Base-by-base conservation (phyloP, 2,329 filamentous ascomycete species). In the Microcera coccophila region DNA sequence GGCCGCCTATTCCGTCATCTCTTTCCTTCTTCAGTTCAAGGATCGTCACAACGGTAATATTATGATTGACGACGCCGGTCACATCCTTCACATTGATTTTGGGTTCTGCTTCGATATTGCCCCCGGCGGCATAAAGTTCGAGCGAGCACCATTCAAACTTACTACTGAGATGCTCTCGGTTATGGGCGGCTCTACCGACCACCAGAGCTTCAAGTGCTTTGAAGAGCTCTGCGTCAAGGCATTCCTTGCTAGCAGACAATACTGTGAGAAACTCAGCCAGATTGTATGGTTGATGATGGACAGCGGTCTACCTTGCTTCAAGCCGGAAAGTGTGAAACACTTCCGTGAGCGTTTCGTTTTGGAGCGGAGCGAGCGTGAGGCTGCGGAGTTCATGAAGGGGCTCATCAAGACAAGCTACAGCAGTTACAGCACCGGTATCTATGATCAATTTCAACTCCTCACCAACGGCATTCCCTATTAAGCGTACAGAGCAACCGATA, bases 31-130 rank as follows among this genome's bases (percentile, higher is more conserved):
- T 28, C 94, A 98, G 61, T 97, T 99, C 82, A 99, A 99, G 68
- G 93, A 99, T 64, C 84, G 93, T 3, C 93, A 98, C 71, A 98
- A 98, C 65, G 93, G 93, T 49, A 98, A 98, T 73, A 98, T 98
- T 73, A 98, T 98, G 94, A 84, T 98, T 50, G 91, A 98, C 64
- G 91, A 96, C 60, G 87, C 86, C 1, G 93, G 94, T 4, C 93
- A 98, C 68, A 95, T 98, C 59, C 79, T 98, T 41, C 93, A 98
- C 71, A 97, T 98, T 55, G 93, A 98, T 65, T 98, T 98, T 61
- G 93, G 93, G 9, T 99, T 98, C 78, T 97, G 91, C 71, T 98
- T 99, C 69, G 94, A 98, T 62, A 97, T 98, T 56, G 93, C 90
- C 2, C 93, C 93, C 0, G 93, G 93, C 36, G 93, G 94, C 47